phyloP scores from a whole-genome alignment of 2,329 filamentous ascomycete genomes.

The Erysiphe neolycopersici region DNA sequence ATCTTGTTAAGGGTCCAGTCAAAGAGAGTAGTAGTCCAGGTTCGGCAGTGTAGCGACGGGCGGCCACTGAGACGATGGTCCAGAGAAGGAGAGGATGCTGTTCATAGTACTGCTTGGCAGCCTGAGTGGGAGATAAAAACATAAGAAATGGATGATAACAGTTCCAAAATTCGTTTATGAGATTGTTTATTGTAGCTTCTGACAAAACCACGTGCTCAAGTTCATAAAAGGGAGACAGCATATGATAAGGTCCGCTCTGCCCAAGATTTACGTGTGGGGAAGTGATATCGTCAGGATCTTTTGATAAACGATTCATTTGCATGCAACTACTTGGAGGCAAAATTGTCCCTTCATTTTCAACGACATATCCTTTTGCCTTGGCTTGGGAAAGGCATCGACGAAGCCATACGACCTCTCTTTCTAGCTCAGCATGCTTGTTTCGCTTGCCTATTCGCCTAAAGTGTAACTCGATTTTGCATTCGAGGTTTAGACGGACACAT shows the following conservation, averaged over 20 bases:
- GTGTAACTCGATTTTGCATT: conserved; percentile 68
- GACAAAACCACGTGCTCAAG: conserved; percentile 36
- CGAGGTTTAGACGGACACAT: conserved; percentile 53
- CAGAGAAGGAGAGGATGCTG: conserved; percentile 67
- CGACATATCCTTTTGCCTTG: conserved; percentile 27
- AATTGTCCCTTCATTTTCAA: conserved; percentile 26
- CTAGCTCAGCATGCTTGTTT: conserved; percentile 65
- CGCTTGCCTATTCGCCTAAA: conserved; percentile 68
- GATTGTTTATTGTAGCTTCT: conserved; percentile 31
- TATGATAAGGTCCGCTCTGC: conserved; percentile 27
- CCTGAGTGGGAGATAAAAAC: conserved; percentile 38
- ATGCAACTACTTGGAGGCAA: conserved; percentile 32
- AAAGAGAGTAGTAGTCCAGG: conserved; percentile 34
- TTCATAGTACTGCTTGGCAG: conserved; percentile 47
- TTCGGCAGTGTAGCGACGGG: conserved; percentile 39
- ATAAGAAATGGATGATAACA: conserved; percentile 56
- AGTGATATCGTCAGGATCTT: conserved; percentile 39
- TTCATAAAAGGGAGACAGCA: conserved; percentile 13
- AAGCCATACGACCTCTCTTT: conserved; percentile 49
- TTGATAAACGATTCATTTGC: conserved; percentile 32
- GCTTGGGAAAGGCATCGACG: conserved; percentile 34
- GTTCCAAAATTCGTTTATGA: conserved; percentile 51
- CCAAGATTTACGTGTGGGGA: conserved; percentile 26
- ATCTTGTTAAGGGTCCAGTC: conserved; percentile 37
- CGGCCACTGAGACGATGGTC: conserved; percentile 52